A percentile compares a stretch with the other conserved stretches of the same genome.
Conservation (phyloP, 495 filamentous ascomycete species). For the Penicillium parvum region DNA sequence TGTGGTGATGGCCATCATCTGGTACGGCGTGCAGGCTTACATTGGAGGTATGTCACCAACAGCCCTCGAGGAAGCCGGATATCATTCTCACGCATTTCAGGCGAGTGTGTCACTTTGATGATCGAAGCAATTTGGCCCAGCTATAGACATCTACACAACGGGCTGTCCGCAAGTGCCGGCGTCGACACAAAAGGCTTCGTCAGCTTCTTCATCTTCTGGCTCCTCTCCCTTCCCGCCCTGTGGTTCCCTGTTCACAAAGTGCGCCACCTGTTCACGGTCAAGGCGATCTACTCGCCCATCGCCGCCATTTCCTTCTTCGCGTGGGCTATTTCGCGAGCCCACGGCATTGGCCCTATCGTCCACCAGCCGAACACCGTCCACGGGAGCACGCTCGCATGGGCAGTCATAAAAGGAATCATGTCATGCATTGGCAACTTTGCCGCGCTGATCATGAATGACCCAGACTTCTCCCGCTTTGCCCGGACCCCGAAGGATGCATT, state of each 20-base stretch:
- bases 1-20: slow-evolving; percentile 73
- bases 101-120: slow-evolving; percentile 77
- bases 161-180: slow-evolving; percentile 58
- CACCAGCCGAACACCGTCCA: slow-evolving; percentile 59
- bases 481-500: slow-evolving; percentile 72
- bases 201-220: slow-evolving; percentile 84
- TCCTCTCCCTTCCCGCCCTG: slow-evolving; percentile 73
- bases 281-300: slow-evolving; percentile 77
- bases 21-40: slow-evolving; percentile 81
- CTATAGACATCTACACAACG: slow-evolving; percentile 62
- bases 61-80: not conserved
- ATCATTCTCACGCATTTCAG: slow-evolving; percentile 15
- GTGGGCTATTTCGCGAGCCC: slow-evolving; percentile 79
- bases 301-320: slow-evolving; percentile 87
- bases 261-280: slow-evolving; percentile 87
- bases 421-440: slow-evolving; percentile 89
- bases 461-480: slow-evolving; percentile 88
- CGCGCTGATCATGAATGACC: slow-evolving; percentile 72
- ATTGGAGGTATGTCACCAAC: slow-evolving; percentile 57
- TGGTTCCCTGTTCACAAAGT: slow-evolving; percentile 62
- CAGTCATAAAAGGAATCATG: slow-evolving; percentile 81
- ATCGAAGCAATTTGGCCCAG: slow-evolving; percentile 76
- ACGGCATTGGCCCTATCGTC: slow-evolving; percentile 83
- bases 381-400: slow-evolving; percentile 73
- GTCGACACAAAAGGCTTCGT: slow-evolving; percentile 72